Evolutionary conservation across 179 eudicot genomes (phyloP), one percentile per base, ranked within the genome.

Genomic region (Vitellaria paradoxa): DNA sequence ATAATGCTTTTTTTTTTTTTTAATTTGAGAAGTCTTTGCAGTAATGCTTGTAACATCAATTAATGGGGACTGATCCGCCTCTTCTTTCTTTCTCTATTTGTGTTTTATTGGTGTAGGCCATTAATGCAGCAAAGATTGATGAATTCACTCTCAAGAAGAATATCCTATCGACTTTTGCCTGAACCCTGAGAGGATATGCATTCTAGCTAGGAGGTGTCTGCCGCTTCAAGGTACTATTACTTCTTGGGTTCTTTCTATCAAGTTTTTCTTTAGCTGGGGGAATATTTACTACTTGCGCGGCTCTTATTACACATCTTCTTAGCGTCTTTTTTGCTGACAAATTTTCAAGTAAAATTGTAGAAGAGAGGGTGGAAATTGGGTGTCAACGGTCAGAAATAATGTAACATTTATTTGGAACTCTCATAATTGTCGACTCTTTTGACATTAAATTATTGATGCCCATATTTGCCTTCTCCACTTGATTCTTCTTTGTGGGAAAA

Each of bases 121-220:
- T 96, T 52, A 92, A 93, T 78, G 77, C 87, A 14, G 70, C 84
- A 24, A 96, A 96, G 88, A 88, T 93, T 55, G 99, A 96, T 80
- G 98, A 96, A 82, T 92, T 96, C 86, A 87, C 91, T 12, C 80
- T 96, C 72, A 96, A 96, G 99, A 93, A 92, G 92, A 96, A 96
- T 66, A 91, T 96, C 74, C 81, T 93, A 45, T 79, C 85, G 9
- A 68, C 88, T 72, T 96, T 92, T 76, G 90, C 88, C 23, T 89
- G 65, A 49, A 56, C 89, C 88, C 23, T 89, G 65, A 49, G 62
- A 57, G 63, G 50, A 40, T 40, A 53, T 68, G 11, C 18, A 20
- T 20, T 17, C 65, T 46, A 53, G 8, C 57, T 30, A 30, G 37
- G 37, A 2, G 37, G 37, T 45, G 21, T 75, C 6, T 67, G 52